Evolutionary conservation across 1,284 basidiomycete genomes (phyloP), one percentile per base, ranked within the genome.

Genomic region (Leccinum griseonigrum): DNA sequence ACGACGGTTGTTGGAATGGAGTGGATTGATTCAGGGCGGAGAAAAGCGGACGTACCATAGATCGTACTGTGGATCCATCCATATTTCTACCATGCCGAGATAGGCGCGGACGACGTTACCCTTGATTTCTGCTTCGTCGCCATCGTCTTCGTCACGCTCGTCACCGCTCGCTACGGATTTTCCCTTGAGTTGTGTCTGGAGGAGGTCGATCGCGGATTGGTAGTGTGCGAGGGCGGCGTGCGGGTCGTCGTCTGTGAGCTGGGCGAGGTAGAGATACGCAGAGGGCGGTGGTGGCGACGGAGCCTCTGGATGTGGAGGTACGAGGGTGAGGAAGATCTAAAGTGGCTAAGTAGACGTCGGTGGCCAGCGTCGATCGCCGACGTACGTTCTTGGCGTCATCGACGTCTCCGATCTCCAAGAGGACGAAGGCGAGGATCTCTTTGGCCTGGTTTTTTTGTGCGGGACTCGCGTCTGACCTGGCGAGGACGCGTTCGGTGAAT

Each of bases 361-460:
- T 36, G 14, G 36, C 36, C 36, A 14, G 36, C 36, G 36, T 36
- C 36, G 13, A 36, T 36, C 36, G 36, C 6, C 14, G 14, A 36
- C 36, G 36, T 36, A 14, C 36, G 36, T 36, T 36, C 36, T 36
- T 36, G 36, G 36, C 36, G 36, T 36, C 14, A 36, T 36, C 85
- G 10, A 90, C 73, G 46, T 95, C 86, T 8, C 93, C 93, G 3
- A 80, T 83, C 76, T 96, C 94, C 7, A 95, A 81, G 63, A 90
- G 83, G 0, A 85, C 81, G 0, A 95, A 84, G 3, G 91, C 93
- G 4, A 91, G 77, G 73, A 96, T 86, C 75, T 96, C 93, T 67
- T 83, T 86, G 1, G 90, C 94, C 62, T 91, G 87, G 0, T 80
- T 78, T 76, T 94, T 85, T 22, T 76, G 75, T 5, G 87, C 81